These are phyloP conservation scores for Rugonectria rugulosa DNA, from an alignment of 2,329 filamentous ascomycete genomes.

Conservation along the genomic window DNA sequence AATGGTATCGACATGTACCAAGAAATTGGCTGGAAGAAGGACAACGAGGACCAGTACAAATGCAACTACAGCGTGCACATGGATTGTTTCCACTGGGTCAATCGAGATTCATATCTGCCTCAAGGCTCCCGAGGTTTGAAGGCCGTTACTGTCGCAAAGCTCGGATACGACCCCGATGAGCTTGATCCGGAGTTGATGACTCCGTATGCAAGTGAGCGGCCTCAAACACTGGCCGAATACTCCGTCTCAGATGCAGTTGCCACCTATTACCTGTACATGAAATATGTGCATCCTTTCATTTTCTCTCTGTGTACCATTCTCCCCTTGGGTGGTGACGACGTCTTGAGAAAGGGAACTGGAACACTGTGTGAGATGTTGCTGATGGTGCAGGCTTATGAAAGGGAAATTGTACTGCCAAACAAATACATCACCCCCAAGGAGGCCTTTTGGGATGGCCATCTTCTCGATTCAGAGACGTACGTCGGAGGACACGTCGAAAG, in stretches of 20 bases:
- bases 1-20: constrained; percentile 99
- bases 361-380: constrained; percentile 99
- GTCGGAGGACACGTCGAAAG: constrained; percentile 98
- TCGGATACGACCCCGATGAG: constrained; percentile 98
- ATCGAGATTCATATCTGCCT: constrained; percentile 95
- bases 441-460: constrained; percentile 94
- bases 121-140: constrained; percentile 97
- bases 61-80: constrained; percentile 97
- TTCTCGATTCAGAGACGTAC: constrained; percentile 96
- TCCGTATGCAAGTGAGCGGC: constrained; percentile 85
- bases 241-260: constrained; percentile 99
- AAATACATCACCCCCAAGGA: constrained; percentile 93
- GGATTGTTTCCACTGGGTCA: constrained; percentile 99
- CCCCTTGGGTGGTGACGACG: constrained; percentile 90
- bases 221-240: constrained; percentile 95
- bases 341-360: constrained; percentile 92
- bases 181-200: constrained; percentile 98
- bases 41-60: constrained; percentile 94
- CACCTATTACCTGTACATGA: constrained; percentile 99
- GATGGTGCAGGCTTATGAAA: constrained; percentile 97
- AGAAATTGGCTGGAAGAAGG: constrained; percentile 96
- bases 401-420: constrained; percentile 92
- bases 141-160: constrained; percentile 95
- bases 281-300: constrained; percentile 99
- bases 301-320: constrained; percentile 98